Conservation (phyloP, 2,329 filamentous ascomycete genomes). For the Neocucurbitaria cava region DNA sequence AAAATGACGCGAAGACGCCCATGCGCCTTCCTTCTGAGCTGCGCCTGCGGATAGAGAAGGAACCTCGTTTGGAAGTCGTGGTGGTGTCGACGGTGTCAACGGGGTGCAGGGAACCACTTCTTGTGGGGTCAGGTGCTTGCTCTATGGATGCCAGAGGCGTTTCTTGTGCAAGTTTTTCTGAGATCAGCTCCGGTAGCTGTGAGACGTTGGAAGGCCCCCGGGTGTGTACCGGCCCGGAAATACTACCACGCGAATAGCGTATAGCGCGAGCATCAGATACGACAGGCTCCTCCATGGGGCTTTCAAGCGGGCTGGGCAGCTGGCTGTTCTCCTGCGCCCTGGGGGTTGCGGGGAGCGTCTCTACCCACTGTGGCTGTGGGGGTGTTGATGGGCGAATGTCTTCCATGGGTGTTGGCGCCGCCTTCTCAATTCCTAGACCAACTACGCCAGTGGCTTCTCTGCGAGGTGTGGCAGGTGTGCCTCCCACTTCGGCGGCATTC, state of each 20-base stretch:
- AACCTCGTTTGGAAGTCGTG: constrained; percentile 32
- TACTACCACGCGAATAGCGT: constrained; percentile 56
- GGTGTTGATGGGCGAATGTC: constrained; percentile 53
- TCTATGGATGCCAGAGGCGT: constrained; percentile 53
- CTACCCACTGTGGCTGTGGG: constrained; percentile 25
- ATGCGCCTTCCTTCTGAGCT: constrained; percentile 47
- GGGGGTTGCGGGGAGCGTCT: constrained; percentile 27
- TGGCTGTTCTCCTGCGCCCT: constrained; percentile 31
- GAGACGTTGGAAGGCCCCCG: constrained; percentile 61
- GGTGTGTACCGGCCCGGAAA: constrained; percentile 55
- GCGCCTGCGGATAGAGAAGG: constrained; percentile 29
- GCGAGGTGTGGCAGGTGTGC: constrained; percentile 63
- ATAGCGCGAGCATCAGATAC: constrained; percentile 58
- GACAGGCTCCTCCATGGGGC: constrained; percentile 55
- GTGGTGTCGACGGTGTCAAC: constrained; percentile 41
- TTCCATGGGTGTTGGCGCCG: constrained; percentile 62
- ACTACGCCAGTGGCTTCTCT: constrained; percentile 51
- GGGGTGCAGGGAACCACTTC: constrained; percentile 43
- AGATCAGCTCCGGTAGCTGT: constrained; percentile 58
- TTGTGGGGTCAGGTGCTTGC: constrained; percentile 34
- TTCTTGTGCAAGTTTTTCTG: constrained; percentile 47
- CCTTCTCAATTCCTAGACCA: constrained; percentile 66
- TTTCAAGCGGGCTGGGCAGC: constrained; percentile 48
- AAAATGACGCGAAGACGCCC: constrained; percentile 62
- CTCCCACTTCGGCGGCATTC: constrained; percentile 63